Base-by-base conservation (phyloP, 1,284 basidiomycete genomes). In the Ceratobasidium sp. region DNA sequence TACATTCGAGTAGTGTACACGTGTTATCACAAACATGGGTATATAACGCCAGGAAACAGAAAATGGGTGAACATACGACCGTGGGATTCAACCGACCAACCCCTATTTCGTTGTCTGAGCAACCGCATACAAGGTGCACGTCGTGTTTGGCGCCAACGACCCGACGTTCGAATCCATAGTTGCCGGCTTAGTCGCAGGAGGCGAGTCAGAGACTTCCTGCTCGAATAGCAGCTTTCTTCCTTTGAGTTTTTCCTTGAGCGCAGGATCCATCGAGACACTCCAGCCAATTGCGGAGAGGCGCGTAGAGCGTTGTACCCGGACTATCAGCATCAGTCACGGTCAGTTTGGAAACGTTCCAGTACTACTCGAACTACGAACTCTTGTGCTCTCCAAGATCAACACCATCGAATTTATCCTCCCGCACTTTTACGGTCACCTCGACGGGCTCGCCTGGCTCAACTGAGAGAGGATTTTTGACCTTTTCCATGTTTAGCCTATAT, bases 211-310 rank as follows among this genome's bases (percentile, higher is more conserved):
- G 3, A 29, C 24, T 22, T 62, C 41, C 13, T 49, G 62, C 19
- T 64, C 46, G 22, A 49, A 64, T 8, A 16, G 22, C 14, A 49
- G 46, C 14, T 64, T 46, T 19, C 3, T n/a, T 6, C 27, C n/a
- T 14, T n/a, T 34, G n/a, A 49, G 2, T 31, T 49, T 51, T 7
- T 31, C 31, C 19, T 34, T 34, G 1, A 51, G 34, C 4, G 11
- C 22, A 14, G 43, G 4, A 19, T 49, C 46, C 24, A 13, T 64
- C 1, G 62, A 29, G 16, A 37, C 29, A 19, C 46, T 64, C 62
- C 62, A 64, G 27, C 29, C 46, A 34, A 64, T 49, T 49, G 62
- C 62, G 9, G 46, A 31, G 16, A 64, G 62, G 7, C 43, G 43
- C 19, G 62, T 34, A 1, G 43, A 34, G 9, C 14, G 62, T 34